Evolutionary conservation across 1,139 yeast genomes (phyloP).

Genomic region (Blastobotrys raffinosifermentans): DNA sequence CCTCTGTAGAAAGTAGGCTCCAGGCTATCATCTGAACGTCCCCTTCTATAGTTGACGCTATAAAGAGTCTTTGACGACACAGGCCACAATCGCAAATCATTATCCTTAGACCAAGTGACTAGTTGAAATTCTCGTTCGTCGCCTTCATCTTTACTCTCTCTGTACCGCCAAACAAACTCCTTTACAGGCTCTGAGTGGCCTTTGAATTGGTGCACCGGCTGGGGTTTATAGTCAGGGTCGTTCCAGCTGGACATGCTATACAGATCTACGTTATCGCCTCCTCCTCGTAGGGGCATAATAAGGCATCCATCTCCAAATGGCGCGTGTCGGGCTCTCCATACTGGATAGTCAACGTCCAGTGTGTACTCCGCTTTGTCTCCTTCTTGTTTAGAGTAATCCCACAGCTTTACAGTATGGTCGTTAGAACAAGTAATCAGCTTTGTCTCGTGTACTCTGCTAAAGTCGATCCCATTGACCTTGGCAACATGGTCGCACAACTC

Average conservation of each 20-base stretch:
- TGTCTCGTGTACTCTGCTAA: slow-evolving; percentile 53
- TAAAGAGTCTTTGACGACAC: slow-evolving; percentile 54
- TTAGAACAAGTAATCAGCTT: slow-evolving; percentile 76
- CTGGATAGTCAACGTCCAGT: slow-evolving; percentile 72
- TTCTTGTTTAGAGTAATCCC: slow-evolving; percentile 58
- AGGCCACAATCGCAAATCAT: slow-evolving; percentile 81
- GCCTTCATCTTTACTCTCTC: slow-evolving; percentile 41
- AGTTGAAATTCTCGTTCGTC: slow-evolving; percentile 80
- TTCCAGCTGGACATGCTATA: slow-evolving; percentile 46
- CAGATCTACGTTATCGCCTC: slow-evolving; percentile 66
- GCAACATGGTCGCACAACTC: slow-evolving; percentile 69
- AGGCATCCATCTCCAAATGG: slow-evolving; percentile 94
- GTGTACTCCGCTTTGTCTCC: slow-evolving; percentile 48
- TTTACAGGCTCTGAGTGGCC: slow-evolving; percentile 84
- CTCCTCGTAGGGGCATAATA: slow-evolving; percentile 87
- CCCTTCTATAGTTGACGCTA: slow-evolving; percentile 48
- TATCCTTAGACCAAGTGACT: slow-evolving; percentile 92
- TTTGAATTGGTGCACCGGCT: slow-evolving; percentile 57
- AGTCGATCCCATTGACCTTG: slow-evolving; percentile 85
- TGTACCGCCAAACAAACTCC: slow-evolving; percentile 81
- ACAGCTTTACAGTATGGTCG: slow-evolving; percentile 78
- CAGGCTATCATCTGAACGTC: slow-evolving; percentile 36
- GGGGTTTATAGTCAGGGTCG: slow-evolving; percentile 37
- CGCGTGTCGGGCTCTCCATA: slow-evolving; percentile 77
- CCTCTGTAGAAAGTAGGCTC: slow-evolving; percentile 13